Percentiles rank a stretch among this genome's conserved stretches.
Conservation (phyloP, 345 rosid genomes). For the Syzygium oleosum region DNA sequence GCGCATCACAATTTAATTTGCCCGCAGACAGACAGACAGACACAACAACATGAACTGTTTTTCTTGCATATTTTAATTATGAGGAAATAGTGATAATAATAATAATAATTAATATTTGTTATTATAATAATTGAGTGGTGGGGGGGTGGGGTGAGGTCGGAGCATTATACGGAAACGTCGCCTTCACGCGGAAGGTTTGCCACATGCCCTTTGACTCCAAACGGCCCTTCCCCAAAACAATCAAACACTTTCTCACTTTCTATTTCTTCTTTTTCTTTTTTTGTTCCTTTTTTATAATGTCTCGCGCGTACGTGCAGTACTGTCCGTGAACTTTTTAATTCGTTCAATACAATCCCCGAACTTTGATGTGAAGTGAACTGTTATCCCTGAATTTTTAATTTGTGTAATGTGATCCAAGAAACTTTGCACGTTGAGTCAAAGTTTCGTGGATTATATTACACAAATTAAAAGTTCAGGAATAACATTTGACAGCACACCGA, state of each 20-base stretch:
- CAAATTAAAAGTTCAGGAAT: fast-evolving
- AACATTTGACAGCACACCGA: fast-evolving
- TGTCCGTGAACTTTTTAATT: too few species aligned
- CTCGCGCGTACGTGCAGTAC: fast-evolving
- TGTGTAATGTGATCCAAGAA: fast-evolving
- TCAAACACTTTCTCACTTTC: not conserved
- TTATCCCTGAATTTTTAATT: fast-evolving
- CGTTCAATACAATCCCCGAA: fast-evolving
- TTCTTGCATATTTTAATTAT: not conserved
- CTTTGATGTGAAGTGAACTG: fast-evolving
- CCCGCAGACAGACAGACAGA: not conserved
- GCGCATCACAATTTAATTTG: not conserved
- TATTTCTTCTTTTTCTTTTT: not conserved
- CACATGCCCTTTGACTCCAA: not conserved
- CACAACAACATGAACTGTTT: not conserved
- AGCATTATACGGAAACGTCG: not conserved
- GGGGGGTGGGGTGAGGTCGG: not conserved
- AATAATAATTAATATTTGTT: not conserved
- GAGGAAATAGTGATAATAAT: not conserved
- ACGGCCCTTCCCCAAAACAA: not conserved
- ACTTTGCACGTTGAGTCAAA: fast-evolving
- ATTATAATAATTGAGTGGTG: not conserved
- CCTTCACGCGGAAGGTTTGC: not conserved
- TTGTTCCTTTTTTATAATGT: not conserved
- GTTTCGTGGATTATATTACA: fast-evolving